Evolutionary conservation across 352 stramenopile species (phyloP), one percentile per base, ranked within the genome.

Genomic region (Phytophthora nicotianae): DNA sequence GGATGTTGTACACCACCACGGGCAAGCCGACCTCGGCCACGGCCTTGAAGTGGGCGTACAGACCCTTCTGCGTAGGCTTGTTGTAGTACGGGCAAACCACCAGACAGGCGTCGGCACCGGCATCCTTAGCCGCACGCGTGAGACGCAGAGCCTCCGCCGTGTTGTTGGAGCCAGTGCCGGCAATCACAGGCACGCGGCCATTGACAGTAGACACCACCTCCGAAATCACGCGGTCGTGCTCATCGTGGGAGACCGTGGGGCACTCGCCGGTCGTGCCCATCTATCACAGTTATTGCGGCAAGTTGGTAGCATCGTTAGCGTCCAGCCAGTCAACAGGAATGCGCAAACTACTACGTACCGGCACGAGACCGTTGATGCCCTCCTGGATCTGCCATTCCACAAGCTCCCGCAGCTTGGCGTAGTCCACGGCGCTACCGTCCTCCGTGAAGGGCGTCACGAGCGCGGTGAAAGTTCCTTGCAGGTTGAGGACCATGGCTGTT

Each of bases 11-110:
- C 48, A 99, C 72, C 33, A 99, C 85, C 43, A 99, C 83, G 19
- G 96, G 97, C 49, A 99, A 69, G 8, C 91, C 93, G 23, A 97
- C 77, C 16, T 77, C 77, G 19, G 86, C 84, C 40, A 96, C 83
- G 7, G 79, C 75, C 84, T 97, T 96, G 75, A 98, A 98, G 79
- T 99, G 96, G 33, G 95, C 79, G 54, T 98, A 95, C 46, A 99
- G 70, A 13, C 90, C 94, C 68, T 95, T 90, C 78, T 99, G 97
- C 19, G 96, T 98, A 35, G 97, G 97, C 83, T 99, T 99, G 78
- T 99, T 98, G 82, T 99, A 99, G 80, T 99, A 99, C 47, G 97
- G 97, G 59, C 95, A 98, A 4, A 99, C 97, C 27, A 99, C 85
- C 2, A 99, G 80, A 46, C 83, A 96, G 24, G 95, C 97, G 75